Base-by-base conservation (phyloP, 2,329 filamentous ascomycete genomes). In the Nemania sp. region DNA sequence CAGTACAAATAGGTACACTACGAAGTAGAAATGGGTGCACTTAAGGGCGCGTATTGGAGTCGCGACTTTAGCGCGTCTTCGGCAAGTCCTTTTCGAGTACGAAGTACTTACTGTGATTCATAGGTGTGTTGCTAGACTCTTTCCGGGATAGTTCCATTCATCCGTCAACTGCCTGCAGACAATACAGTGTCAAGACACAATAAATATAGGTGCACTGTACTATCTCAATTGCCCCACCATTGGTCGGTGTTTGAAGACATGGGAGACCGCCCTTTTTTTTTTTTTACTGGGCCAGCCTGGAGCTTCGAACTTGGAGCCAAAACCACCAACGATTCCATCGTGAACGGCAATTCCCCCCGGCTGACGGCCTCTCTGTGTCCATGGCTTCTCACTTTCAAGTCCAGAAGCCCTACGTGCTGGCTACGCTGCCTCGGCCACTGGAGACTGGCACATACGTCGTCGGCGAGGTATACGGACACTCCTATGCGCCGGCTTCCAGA, bases 361-460 rank as follows among this genome's bases (percentile, higher is more conserved):
- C 34, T 25, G 67, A 12, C 15, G 15, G 35, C 35, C 12, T n/a
- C 11, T n/a, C 15, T n/a, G 35, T 4, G 68, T 37, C 40, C 34
- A 87, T 87, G 84, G 79, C 83, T 66, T 81, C 83, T 46, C 82
- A 83, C 65, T 85, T 87, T 68, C 82, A 83, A 64, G 81, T 89
- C 57, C 84, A 88, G 71, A 82, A 82, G 75, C 86, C 87, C n/a
- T 87, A 85, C 69, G 81, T 87, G 60, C 77, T 89, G 64, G 83
- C 85, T 35, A 77, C 83, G 9, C 76, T 89, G 47, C 85, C 87
- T 11, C 77, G 80, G 43, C 85, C 86, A 2, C 78, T 88, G 51
- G 83, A 86, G 5, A 76, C 75, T 65, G 81, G 78, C 57, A 78
- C 76, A 59, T 87, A 84, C 72, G 80, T 82, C 39, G 82, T 86